These are phyloP conservation scores for Talinum fruticosum DNA, from an alignment of 148 eudicot species.

Conservation along the genomic window DNA sequence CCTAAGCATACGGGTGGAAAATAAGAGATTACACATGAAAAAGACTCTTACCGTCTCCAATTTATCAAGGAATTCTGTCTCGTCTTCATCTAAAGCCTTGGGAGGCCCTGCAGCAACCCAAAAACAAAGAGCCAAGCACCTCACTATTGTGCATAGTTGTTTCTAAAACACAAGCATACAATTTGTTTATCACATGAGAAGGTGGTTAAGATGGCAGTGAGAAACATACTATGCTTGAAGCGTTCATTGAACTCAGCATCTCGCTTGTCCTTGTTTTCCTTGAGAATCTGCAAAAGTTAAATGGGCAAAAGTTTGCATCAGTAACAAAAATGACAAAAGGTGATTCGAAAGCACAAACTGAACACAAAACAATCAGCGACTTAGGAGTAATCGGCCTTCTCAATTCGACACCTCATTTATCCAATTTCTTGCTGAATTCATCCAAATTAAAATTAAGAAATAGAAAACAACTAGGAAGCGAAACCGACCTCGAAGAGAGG, in stretches of 20 bases:
- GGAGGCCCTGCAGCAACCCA: constrained; percentile 76
- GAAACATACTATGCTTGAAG: constrained; percentile 48
- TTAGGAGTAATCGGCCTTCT: background rate
- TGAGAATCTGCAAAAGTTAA: constrained; percentile 49
- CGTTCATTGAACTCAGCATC: constrained; percentile 94
- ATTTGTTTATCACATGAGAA: background rate
- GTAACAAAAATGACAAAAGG: background rate
- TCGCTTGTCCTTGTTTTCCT: constrained; percentile 89
- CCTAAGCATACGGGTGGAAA: background rate
- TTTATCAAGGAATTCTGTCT: constrained; percentile 84
- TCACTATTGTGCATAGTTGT: background rate
- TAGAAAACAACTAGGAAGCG: background rate
- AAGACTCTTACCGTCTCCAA: constrained; percentile 55
- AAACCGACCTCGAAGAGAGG: constrained; percentile 71
- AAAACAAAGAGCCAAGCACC: background rate
- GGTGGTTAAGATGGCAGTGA: background rate
- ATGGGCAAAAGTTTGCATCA: background rate
- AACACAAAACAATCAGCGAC: background rate
- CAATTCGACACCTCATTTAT: too few relatives aligned
- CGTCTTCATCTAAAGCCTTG: constrained; percentile 96
- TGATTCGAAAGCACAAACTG: background rate
- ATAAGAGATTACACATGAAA: background rate
- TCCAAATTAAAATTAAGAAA: too few relatives aligned
- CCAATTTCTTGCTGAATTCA: too few relatives aligned
- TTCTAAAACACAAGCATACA: background rate